Evolutionary conservation across 495 filamentous ascomycete species (phyloP).

Genomic region (Penicillium maclennaniae): DNA sequence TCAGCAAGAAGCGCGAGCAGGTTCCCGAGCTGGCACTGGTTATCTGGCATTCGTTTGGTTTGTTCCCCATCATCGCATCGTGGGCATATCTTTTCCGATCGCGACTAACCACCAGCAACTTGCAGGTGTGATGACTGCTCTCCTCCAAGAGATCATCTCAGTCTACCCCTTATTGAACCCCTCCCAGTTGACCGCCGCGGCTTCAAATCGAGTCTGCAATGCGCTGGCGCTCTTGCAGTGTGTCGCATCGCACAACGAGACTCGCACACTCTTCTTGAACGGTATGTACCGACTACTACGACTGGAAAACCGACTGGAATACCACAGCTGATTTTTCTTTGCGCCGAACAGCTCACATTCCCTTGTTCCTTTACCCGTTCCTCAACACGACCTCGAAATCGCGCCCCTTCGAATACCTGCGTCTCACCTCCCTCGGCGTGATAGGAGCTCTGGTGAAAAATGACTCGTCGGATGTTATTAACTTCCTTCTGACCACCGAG

Average conservation of each 20-base stretch:
- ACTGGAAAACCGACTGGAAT: not conserved
- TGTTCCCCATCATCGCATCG: constrained; percentile 23
- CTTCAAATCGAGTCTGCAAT: constrained; percentile 97
- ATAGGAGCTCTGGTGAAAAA: constrained; percentile 99
- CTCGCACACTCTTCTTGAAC: constrained; percentile 83
- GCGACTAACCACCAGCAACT: constrained; percentile 24
- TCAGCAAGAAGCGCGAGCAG: constrained; percentile 98
- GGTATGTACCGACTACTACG: constrained; percentile 50
- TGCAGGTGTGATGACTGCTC: constrained; percentile 93
- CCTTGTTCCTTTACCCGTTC: constrained; percentile 96
- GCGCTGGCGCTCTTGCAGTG: constrained; percentile 95
- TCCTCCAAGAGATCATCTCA: constrained; percentile 97
- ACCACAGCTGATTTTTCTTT: constrained; percentile 2
- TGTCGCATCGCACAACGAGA: constrained; percentile 97
- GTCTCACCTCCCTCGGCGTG: constrained; percentile 94
- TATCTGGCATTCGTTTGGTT: constrained; percentile 98
- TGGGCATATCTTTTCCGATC: constrained; percentile 14
- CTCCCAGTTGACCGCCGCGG: constrained; percentile 92
- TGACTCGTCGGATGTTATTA: constrained; percentile 97
- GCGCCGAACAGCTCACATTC: constrained; percentile 76
- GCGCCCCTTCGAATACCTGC: constrained; percentile 95
- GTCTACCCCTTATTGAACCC: constrained; percentile 96
- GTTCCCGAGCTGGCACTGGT: constrained; percentile 95
- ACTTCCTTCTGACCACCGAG: constrained; percentile 97
- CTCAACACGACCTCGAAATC: constrained; percentile 99